These are phyloP conservation scores for Colletotrichum incanum DNA, from an alignment of 2,329 filamentous ascomycete genomes.

Conservation along the genomic window DNA sequence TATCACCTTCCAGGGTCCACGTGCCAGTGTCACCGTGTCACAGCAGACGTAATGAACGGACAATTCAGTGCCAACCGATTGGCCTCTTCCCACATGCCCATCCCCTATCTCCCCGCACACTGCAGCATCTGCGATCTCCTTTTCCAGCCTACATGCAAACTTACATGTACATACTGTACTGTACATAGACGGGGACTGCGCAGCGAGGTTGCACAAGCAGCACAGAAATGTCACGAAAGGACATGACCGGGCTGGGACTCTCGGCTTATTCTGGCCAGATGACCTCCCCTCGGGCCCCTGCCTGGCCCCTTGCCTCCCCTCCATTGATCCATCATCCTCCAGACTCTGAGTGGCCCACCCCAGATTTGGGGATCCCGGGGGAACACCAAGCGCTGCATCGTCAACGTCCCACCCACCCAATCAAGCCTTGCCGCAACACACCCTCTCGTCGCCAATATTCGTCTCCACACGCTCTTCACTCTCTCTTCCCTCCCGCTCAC, in stretches of 20 bases:
- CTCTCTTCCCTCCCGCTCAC: slow-evolving; percentile 1
- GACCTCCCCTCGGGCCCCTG: slow-evolving; percentile 11
- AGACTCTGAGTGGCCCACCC: slow-evolving; percentile 26
- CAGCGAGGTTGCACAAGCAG: background rate
- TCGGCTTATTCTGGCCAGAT: slow-evolving; percentile 10
- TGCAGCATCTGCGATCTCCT: background rate
- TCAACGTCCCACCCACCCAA: slow-evolving; percentile 15
- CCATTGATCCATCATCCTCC: background rate
- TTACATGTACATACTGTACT: background rate
- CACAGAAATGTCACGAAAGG: background rate
- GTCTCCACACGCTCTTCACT: background rate
- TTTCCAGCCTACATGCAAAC: background rate
- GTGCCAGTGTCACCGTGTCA: slow-evolving; percentile 28
- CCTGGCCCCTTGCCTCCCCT: background rate
- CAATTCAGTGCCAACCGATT: slow-evolving; percentile 18
- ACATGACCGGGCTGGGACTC: background rate
- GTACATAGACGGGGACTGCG: no score
- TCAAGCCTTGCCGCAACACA: slow-evolving; percentile 10
- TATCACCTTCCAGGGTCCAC: slow-evolving; percentile 11
- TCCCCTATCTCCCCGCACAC: background rate
- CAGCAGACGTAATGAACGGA: slow-evolving; percentile 26
- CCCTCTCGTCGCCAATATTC: slow-evolving; percentile 6
- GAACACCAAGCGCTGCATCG: slow-evolving; percentile 16
- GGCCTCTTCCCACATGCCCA: background rate
- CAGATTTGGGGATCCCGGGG: slow-evolving; percentile 35